Evolutionary conservation across 1,284 basidiomycete genomes (phyloP), one percentile per base, ranked within the genome.

Genomic region (Gomphus bonarii): DNA sequence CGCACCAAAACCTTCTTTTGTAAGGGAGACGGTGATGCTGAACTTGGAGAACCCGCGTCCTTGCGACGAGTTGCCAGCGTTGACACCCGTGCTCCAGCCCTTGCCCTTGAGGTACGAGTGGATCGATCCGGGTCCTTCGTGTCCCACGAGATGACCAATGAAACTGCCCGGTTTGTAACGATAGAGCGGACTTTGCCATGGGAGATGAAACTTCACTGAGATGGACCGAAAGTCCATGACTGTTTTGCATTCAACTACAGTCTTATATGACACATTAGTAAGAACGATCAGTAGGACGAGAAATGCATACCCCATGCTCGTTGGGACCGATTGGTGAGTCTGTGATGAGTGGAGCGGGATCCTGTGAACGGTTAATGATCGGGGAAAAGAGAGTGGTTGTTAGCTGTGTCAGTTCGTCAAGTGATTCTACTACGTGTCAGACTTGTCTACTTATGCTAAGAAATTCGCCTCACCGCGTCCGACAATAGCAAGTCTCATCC

Each of bases 111-210:
- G 76, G 69, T 94, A 92, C 1, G 92, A 92, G 63, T 95, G 80
- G 44, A 99, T 74, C 0, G 94, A 97, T 1, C 97, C 97, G 40
- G 88, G 84, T 3, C 97, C 97, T 73, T 99, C 97, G 69, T 99
- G 95, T 0, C 97, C 97, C 50, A 97, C 72, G 66, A 97, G 86
- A 69, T 97, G 92, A 2, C 84, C 79, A 18, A 99, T 67, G 68
- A 94, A 89, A 61, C 82, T 73, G 3, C 78, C 82, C 1, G 97
- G 95, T 74, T 94, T 94, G 66, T 85, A 76, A 38, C 81, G 77
- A 82, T 89, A 97, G 49, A 84, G 73, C 1, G 86, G 82, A 5
- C 81, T 75, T 66, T 97, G 86, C 68, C 94, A 93, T 25, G 86
- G 86, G 60, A 95, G 74, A 16, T 91, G 91, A 72, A 97, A 97